Evolutionary conservation across 140 eudicot species (phyloP), one percentile per base, ranked within the genome.

Genomic region (Anethum foeniculum): DNA sequence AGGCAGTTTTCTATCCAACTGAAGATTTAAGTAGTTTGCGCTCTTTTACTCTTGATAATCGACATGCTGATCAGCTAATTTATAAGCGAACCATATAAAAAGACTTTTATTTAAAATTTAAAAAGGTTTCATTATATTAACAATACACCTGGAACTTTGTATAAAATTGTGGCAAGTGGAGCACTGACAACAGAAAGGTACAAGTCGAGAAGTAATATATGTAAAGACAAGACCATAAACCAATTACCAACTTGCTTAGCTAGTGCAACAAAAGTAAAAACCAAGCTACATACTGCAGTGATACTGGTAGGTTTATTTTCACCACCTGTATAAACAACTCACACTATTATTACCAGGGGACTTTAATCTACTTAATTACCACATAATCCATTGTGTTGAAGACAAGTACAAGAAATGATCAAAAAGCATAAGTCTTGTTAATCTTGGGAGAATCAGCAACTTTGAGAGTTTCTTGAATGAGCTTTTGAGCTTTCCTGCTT

Each of bases 361-460:
- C 69, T 60, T 2, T 23, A 7, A 60, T 60, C 34, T 60, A 60
- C 69, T 60, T 9, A 56, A 56, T 56, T 56, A 60, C 9, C 15
- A 62, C 69, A 62, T 10, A 62, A 62, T n/a, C 36, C 69, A 62
- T 2, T 7, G 8, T n/a, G 28, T 60, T n/a, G 0, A 28, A 21
- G 28, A 19, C 39, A 23, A 4, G 46, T 19, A 3, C 21, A 1
- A 46, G 0, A 9, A 28, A 23, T 75, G 4, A 23, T 89, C 52
- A 91, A 73, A 90, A 88, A 23, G 90, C 84, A 80, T 82, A 90
- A 68, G 90, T 85, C 86, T 83, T 86, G 76, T 85, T 87, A 25
- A 21, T 39, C 27, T 84, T 87, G 36, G 98, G 98, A 44, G 93
- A 91, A 86, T 92, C 98, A 0, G 98, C 98, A 79, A 94, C 79